phyloP scores from a whole-genome alignment of 306 rosid species.

The Amphicarpaea edgeworthii region DNA sequence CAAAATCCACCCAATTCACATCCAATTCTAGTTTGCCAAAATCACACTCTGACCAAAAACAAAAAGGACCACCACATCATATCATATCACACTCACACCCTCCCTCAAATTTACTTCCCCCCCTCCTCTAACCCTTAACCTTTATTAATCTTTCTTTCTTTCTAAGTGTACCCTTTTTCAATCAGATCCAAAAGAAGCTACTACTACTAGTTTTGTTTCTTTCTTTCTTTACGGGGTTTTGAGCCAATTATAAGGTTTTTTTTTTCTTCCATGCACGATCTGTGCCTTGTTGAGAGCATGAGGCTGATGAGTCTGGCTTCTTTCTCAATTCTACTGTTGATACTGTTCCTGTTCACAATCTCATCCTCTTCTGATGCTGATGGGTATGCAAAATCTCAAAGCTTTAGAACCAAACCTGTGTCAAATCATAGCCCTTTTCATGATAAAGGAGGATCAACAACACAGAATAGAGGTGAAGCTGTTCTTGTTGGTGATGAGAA shows the following conservation, averaged over 20 bases:
- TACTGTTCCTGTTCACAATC: conserved; percentile 45
- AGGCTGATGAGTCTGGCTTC: conserved; percentile 51
- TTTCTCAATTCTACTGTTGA: conserved; percentile 49
- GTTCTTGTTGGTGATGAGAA: conserved; percentile 65
- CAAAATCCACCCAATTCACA: neutral
- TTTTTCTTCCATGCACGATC: conserved; percentile 57
- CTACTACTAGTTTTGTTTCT: neutral
- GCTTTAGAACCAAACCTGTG: conserved; percentile 46
- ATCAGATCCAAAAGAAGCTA: conserved; percentile 50
- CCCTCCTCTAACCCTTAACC: neutral
- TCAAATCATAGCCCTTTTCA: conserved; percentile 40
- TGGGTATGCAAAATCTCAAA: conserved; percentile 51
- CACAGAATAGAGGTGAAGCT: conserved; percentile 35
- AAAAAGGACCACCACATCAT: neutral
- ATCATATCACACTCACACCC: neutral
- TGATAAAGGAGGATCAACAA: conserved; percentile 41
- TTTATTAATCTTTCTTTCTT: conserved; percentile 22
- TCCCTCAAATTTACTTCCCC: neutral
- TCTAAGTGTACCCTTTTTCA: conserved; percentile 36
- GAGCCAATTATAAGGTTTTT: conserved; percentile 52
- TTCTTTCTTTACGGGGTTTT: conserved; percentile 52
- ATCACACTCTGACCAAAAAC: neutral
- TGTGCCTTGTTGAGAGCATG: conserved; percentile 39
- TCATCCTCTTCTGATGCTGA: conserved; percentile 41
- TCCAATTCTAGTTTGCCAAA: conserved; percentile 17